phyloP scores from a whole-genome alignment of 371 early-diverging fungal species.

The Phascolomyces articulosus region DNA sequence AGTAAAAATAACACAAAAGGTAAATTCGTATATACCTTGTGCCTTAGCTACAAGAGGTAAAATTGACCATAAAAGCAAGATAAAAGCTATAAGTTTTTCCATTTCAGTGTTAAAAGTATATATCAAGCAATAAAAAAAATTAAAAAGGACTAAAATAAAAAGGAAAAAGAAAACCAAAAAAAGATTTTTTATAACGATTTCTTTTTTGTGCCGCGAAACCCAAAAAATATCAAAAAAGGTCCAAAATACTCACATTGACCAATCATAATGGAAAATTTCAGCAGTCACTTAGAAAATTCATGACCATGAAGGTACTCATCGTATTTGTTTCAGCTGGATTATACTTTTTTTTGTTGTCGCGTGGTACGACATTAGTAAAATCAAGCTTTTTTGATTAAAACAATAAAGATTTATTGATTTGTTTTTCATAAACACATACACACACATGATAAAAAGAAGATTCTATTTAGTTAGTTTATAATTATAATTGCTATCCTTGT shows the following conservation, averaged over 20 bases:
- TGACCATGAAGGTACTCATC: conserved; percentile 5
- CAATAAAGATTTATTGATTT: too few relatives aligned
- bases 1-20: neutral
- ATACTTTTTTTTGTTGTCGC: too few relatives aligned
- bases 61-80: neutral
- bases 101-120: neutral
- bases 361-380: too few relatives aligned
- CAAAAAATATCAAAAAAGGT: too few relatives aligned
- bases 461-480: too few relatives aligned
- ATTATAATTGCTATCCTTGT: too few relatives aligned
- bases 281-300: neutral
- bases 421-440: too few relatives aligned
- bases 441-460: too few relatives aligned
- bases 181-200: neutral
- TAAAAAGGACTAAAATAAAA: neutral
- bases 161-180: neutral
- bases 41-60: neutral
- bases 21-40: neutral
- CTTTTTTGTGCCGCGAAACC: neutral
- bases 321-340: neutral
- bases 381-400: too few relatives aligned
- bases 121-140: too few relatives aligned
- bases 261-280: neutral
- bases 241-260: neutral
- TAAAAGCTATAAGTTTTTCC: neutral